phyloP scores from a whole-genome alignment of 805 yeast species.

The Yamadazyma phyllophila region DNA sequence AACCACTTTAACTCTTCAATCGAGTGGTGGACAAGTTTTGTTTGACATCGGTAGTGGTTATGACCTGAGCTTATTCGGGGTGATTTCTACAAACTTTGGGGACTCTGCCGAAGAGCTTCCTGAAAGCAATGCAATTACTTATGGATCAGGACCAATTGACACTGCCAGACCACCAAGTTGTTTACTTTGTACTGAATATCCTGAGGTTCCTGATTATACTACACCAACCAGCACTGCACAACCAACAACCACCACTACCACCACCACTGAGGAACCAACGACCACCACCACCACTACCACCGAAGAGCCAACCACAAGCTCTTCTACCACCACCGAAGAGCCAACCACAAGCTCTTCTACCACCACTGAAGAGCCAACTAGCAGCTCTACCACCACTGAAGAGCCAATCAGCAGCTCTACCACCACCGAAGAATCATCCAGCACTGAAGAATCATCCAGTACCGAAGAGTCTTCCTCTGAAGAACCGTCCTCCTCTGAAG shows the following conservation, averaged over 20 bases:
- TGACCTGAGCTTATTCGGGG: background rate
- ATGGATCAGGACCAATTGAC: conserved; percentile 12
- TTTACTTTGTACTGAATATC: conserved; percentile 13
- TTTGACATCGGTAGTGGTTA: conserved; percentile 8
- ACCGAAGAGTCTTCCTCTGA: background rate
- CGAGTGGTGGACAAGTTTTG: background rate
- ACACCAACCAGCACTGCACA: too few species aligned
- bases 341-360: too few species aligned
- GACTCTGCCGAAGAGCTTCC: background rate
- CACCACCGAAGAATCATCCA: conserved; percentile 1
- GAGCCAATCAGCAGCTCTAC: conserved; percentile 3
- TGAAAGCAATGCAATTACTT: conserved; percentile 10
- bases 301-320: too few species aligned
- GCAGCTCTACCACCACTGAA: background rate
- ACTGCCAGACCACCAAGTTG: conserved; percentile 14
- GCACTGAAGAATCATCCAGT: conserved; percentile 1
- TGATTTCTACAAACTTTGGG: conserved; percentile 2
- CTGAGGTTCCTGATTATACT: conserved; percentile 12
- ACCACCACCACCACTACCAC: too few species aligned
- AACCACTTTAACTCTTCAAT: background rate
- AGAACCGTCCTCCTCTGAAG: background rate
- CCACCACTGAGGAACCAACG: too few species aligned
- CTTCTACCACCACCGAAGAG: too few species aligned
- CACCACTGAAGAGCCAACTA: background rate
- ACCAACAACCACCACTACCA: too few species aligned